Evolutionary conservation across 1,284 basidiomycete genomes (phyloP).

Genomic region (Phaffia rhodozyma): DNA sequence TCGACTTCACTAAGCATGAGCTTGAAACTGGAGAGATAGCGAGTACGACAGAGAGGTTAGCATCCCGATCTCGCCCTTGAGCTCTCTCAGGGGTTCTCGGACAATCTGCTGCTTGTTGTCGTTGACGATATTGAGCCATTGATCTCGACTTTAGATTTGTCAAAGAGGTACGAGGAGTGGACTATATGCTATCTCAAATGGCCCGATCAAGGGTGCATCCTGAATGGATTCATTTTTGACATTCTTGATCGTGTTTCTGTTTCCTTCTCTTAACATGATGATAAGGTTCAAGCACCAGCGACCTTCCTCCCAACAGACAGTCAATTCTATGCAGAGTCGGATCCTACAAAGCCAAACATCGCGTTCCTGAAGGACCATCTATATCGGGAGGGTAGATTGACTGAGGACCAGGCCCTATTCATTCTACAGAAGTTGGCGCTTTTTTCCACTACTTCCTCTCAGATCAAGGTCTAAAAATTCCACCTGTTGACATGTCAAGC

Average conservation of each 20-base stretch:
- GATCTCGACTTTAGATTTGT: constrained; percentile 9
- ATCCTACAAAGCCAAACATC: constrained; percentile 81
- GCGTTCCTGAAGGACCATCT: constrained; percentile 99
- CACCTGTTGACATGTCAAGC: not conserved
- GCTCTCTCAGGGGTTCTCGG: not conserved
- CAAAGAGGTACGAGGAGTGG: constrained; percentile 6
- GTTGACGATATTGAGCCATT: not conserved
- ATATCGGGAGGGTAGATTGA: constrained; percentile 85
- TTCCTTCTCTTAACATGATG: not conserved
- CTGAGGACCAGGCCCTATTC: constrained; percentile 78
- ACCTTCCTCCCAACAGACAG: constrained; percentile 83
- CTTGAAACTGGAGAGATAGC: constrained; percentile 78
- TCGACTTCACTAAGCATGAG: constrained; percentile 80
- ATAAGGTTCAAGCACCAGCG: constrained; percentile 84
- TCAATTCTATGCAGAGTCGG: constrained; percentile 79
- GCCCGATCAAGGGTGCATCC: not conserved
- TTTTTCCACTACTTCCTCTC: not conserved
- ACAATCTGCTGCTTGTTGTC: constrained; percentile 20
- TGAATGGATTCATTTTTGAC: not conserved
- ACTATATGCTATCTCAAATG: not conserved
- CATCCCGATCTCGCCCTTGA: constrained; percentile 24
- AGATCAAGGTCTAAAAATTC: no score
- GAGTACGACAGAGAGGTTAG: constrained; percentile 60
- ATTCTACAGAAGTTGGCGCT: constrained; percentile 55
- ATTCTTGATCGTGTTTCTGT: not conserved